Evolutionary conservation across 441 rosid genomes (phyloP).

Genomic region (Gossypium trilobum): DNA sequence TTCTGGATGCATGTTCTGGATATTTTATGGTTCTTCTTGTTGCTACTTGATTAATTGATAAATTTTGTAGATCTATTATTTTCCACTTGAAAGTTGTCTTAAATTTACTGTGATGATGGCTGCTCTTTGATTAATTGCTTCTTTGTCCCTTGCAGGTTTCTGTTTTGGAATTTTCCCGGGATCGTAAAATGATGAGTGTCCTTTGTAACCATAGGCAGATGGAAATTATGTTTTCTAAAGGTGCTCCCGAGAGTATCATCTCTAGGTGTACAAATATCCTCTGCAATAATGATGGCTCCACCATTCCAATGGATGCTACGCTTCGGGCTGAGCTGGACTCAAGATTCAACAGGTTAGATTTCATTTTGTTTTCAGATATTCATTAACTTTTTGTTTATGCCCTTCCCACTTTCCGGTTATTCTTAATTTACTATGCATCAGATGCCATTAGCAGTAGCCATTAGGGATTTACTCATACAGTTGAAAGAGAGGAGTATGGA

Average conservation of each 20-base stretch:
- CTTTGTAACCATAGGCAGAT: slow-evolving; percentile 71
- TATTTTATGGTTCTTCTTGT: background rate
- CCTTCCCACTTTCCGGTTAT: background rate
- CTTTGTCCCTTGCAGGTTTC: slow-evolving; percentile 51
- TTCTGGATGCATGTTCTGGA: background rate
- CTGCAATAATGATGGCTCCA: slow-evolving; percentile 76
- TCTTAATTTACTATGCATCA: background rate
- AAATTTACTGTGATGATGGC: background rate
- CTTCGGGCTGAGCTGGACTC: slow-evolving; percentile 70
- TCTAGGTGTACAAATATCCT: slow-evolving; percentile 79
- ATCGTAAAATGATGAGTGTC: slow-evolving; percentile 97
- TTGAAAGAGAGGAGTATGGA: background rate
- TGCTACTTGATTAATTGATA: background rate
- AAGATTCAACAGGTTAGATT: slow-evolving; percentile 69
- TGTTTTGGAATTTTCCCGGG: slow-evolving; percentile 82
- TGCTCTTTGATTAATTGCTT: background rate
- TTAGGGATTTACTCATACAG: background rate
- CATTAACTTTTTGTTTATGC: background rate
- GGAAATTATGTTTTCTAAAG: slow-evolving; percentile 78
- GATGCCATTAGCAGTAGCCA: background rate
- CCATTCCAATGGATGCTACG: slow-evolving; percentile 59
- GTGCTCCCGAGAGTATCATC: slow-evolving; percentile 93
- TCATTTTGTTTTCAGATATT: background rate
- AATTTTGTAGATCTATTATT: background rate
- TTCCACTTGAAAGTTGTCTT: background rate